Percentiles rank a stretch among this genome's conserved stretches.
phyloP scores from a whole-genome alignment of 2,329 filamentous ascomycete genomes.

The Fusarium gaditjirri region DNA sequence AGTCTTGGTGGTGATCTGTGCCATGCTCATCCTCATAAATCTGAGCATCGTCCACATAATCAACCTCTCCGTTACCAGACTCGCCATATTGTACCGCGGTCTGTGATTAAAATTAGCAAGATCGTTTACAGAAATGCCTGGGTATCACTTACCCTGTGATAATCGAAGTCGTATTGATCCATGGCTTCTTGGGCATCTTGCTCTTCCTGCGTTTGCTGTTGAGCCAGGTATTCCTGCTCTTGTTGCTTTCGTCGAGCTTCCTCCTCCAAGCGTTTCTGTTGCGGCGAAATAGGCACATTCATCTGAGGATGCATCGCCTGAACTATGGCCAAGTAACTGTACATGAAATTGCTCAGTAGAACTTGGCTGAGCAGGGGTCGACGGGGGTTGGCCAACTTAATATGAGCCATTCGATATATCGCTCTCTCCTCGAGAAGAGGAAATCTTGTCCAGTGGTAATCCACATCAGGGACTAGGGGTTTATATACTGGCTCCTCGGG shows the following conservation, averaged over 20 bases:
- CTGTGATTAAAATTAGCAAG: conserved; percentile 42
- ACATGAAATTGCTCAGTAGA: conserved; percentile 99
- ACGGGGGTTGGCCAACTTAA: conserved; percentile 97
- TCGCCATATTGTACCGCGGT: conserved; percentile 60
- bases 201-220: conserved; percentile 57
- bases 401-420: conserved; percentile 98
- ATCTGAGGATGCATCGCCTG: conserved; percentile 99
- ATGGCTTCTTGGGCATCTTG: conserved; percentile 59
- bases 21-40: conserved; percentile 64
- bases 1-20: conserved; percentile 52
- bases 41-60: conserved; percentile 64
- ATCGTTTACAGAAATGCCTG: not conserved
- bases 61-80: conserved; percentile 55
- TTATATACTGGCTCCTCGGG: conserved; percentile 83
- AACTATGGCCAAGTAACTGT: conserved; percentile 97
- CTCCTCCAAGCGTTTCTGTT: conserved; percentile 72
- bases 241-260: conserved; percentile 62
- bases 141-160: conserved; percentile 59
- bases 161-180: conserved; percentile 64
- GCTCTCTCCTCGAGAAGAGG: conserved; percentile 95
- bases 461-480: conserved; percentile 83
- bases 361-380: conserved; percentile 94
- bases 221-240: conserved; percentile 60
- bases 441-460: conserved; percentile 96
- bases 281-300: conserved; percentile 85